phyloP scores from a whole-genome alignment of 495 filamentous ascomycete species.

The Cairneyella variabilis region DNA sequence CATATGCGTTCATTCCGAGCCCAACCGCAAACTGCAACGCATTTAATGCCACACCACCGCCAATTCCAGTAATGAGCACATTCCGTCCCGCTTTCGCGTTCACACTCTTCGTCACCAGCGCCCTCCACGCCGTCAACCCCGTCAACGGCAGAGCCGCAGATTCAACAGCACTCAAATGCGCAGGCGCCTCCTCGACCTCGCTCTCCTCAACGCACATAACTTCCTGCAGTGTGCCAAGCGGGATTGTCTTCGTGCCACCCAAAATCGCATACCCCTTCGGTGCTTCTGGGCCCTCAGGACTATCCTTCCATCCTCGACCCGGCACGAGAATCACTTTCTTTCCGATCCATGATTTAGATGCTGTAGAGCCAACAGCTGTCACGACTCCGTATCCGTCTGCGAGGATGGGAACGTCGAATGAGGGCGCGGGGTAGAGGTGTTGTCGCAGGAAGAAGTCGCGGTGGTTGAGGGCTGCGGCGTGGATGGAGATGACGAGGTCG shows the following conservation, averaged over 20 bases:
- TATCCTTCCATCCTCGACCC: conserved; percentile 66
- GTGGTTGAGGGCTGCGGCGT: conserved; percentile 82
- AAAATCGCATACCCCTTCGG: conserved; percentile 59
- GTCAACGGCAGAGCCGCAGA: conserved; percentile 78
- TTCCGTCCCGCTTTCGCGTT: conserved; percentile 57
- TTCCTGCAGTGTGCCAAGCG: conserved; percentile 68
- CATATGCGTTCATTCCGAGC: conserved; percentile 61
- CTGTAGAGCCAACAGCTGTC: conserved; percentile 52
- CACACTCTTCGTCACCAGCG: conserved; percentile 66
- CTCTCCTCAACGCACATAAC: conserved; percentile 60
- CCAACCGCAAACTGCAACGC: conserved; percentile 67
- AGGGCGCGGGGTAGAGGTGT: conserved; percentile 79
- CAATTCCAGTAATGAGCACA: conserved; percentile 73
- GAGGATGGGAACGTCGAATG: conserved; percentile 70
- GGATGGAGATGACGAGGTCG: conserved; percentile 66
- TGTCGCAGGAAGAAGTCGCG: conserved; percentile 90
- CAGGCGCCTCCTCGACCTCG: conserved; percentile 72
- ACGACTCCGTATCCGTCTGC: conserved; percentile 77
- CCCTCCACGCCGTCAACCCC: conserved; percentile 85
- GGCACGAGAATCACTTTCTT: conserved; percentile 76
- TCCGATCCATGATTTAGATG: conserved; percentile 38
- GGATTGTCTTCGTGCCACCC: conserved; percentile 61
- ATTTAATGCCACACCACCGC: conserved; percentile 72
- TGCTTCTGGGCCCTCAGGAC: conserved; percentile 69
- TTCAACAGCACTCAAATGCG: conserved; percentile 64